Evolutionary conservation across 2,329 filamentous ascomycete genomes (phyloP), one percentile per base, ranked within the genome.

Genomic region (Aspergillus caelatus): DNA sequence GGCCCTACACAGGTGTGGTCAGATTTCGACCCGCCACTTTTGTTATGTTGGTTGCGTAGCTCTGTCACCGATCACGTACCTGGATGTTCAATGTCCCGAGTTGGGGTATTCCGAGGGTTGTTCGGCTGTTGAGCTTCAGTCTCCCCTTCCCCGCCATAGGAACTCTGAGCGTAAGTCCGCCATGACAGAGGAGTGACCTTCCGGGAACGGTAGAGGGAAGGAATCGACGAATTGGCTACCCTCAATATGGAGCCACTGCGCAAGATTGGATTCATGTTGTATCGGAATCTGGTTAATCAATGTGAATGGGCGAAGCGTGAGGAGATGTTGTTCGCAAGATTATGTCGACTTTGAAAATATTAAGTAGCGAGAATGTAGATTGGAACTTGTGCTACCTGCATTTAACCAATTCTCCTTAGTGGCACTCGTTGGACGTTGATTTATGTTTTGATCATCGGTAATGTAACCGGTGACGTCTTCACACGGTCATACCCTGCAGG

Each of bases 21-120:
- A 46, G n/a, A 41, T 41, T 39, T 36, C 14, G 12, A 12, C 12
- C 34, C 14, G 6, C 34, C 34, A 36, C 32, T 34, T 34, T 50
- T 32, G n/a, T 2, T 12, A 30, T 16, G 3, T 23, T 30, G 16
- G 28, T 30, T 30, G 46, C 4, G 19, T 36, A 34, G 50, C 26
- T 34, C 16, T 3, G 34, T 21, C 11, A 30, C 26, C 1, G 14
- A 11, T 16, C 19, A 58, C 60, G 36, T 65, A 72, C 70, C 70
- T 57, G 70, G 70, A 62, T 72, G 70, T 46, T 72, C 70, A 12
- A 71, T 66, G 41, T 70, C 62, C 28, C 67, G 61, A 4, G 70
- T 70, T 32, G 62, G 58, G 23, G 58, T 61, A 58, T 65, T 67
- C 23, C 46, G 54, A 12, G 60, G 50, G 14, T 58, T 50, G 16